Conservation (phyloP, 805 yeast genomes). For the Tetrapisispora phaffii region DNA sequence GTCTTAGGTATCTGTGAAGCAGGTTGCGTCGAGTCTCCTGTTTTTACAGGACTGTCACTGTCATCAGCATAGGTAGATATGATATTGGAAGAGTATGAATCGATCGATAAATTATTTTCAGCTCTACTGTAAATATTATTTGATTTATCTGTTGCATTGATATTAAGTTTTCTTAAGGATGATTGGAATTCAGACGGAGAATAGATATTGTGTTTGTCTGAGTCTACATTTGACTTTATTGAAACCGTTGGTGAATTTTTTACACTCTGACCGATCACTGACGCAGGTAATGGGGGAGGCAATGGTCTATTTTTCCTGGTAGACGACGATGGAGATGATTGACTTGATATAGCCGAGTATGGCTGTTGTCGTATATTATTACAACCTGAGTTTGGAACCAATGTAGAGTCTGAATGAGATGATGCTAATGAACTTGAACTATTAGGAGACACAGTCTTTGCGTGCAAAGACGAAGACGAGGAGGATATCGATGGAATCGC, state of each 20-base stretch:
- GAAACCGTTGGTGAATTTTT: background rate
- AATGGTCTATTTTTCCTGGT: conserved; percentile 24
- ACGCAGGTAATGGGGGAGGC: conserved; percentile 24
- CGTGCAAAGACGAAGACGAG: background rate
- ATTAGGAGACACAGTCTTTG: background rate
- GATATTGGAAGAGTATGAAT: conserved; percentile 20
- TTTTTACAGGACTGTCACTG: conserved; percentile 6
- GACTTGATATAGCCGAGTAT: background rate
- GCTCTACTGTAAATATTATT: conserved; percentile 7
- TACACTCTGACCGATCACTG: conserved; percentile 3
- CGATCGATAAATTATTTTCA: conserved; percentile 13
- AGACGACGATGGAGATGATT: conserved; percentile 21
- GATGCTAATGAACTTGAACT: background rate
- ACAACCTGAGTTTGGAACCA: conserved; percentile 1
- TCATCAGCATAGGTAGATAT: conserved; percentile 18
- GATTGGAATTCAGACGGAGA: background rate
- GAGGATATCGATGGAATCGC: background rate
- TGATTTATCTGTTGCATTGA: background rate
- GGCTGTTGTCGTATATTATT: background rate
- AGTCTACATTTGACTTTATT: background rate
- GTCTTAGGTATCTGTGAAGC: background rate
- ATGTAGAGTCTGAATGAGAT: conserved; percentile 3
- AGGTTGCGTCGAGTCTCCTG: background rate
- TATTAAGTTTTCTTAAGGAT: conserved; percentile 3
- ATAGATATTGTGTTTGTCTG: too few species aligned